These are phyloP conservation scores for Neurospora sp. DNA, from an alignment of 495 filamentous ascomycete species.

Conservation along the genomic window DNA sequence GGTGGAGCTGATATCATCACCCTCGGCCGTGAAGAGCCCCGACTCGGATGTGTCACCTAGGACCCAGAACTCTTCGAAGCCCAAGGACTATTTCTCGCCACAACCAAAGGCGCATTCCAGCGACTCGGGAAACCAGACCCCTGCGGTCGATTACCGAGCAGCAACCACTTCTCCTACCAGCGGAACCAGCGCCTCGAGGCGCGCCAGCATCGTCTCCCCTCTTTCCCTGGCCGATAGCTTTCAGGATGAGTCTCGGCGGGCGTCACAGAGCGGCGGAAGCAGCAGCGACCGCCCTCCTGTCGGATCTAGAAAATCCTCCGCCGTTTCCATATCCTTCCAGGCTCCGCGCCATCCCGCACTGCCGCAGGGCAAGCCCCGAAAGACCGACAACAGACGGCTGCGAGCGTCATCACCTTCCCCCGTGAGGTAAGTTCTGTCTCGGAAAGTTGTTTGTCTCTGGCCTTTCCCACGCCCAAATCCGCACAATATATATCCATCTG, in stretches of 20 bases:
- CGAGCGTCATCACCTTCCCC: conserved; percentile 37
- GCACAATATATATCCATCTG: conserved; percentile 2
- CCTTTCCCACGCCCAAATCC: conserved; percentile 1
- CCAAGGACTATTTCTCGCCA: conserved; percentile 29
- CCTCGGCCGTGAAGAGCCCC: conserved; percentile 23
- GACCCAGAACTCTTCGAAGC: conserved; percentile 17
- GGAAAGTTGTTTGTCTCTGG: background rate
- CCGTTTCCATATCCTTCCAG: conserved; percentile 33
- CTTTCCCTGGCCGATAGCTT: conserved; percentile 10
- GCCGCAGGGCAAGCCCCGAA: conserved; percentile 34
- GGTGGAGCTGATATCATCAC: conserved; percentile 18
- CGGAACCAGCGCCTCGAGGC: conserved; percentile 12
- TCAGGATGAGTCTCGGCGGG: conserved; percentile 10
- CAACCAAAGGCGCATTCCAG: background rate
- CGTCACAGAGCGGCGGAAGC: conserved; percentile 10
- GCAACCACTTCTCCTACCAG: conserved; percentile 1
- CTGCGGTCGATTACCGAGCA: background rate
- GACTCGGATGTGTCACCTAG: conserved; percentile 30
- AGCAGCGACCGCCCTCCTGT: conserved; percentile 8
- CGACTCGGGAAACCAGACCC: background rate
- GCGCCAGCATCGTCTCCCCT: conserved; percentile 14
- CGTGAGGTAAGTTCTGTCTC: conserved; percentile 30
- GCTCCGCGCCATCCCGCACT: conserved; percentile 30
- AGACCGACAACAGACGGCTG: conserved; percentile 30
- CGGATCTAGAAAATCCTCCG: conserved; percentile 32